A percentile compares a stretch with the other conserved stretches of the same genome.
These are phyloP conservation scores for Aspergillus baeticus DNA, from an alignment of 495 filamentous ascomycete genomes.

Conservation along the genomic window DNA sequence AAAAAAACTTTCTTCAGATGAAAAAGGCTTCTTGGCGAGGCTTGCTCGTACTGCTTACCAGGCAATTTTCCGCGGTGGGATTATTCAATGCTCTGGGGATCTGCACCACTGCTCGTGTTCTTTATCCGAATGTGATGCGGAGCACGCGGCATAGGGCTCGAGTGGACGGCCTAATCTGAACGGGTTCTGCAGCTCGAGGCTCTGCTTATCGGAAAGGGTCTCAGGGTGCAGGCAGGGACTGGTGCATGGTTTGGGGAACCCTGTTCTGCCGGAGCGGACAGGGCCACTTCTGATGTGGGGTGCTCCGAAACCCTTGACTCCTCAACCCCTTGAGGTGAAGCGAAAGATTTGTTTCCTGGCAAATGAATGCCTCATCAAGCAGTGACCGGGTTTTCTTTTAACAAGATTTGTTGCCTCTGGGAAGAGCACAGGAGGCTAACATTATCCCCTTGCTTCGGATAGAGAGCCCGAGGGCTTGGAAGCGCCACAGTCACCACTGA, in stretches of 20 bases:
- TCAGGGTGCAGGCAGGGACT: not conserved
- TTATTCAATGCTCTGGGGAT: not conserved
- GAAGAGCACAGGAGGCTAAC: not conserved
- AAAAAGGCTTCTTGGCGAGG: not conserved
- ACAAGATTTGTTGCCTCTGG: not conserved
- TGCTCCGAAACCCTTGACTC: slow-evolving; percentile 1
- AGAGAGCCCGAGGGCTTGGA: not conserved
- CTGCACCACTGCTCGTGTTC: not conserved
- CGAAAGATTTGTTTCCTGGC: not conserved
- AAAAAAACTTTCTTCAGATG: not conserved
- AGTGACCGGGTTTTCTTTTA: not conserved
- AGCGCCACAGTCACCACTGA: not conserved
- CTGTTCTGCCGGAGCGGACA: not conserved
- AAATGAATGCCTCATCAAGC: not conserved
- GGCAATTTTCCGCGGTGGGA: not conserved
- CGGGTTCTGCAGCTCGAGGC: not conserved
- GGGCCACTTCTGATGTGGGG: not conserved
- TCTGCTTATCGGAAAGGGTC: not conserved
- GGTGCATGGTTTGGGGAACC: not conserved
- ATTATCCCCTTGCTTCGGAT: not conserved
- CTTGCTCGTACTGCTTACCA: not conserved
- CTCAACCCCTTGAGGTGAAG: not conserved
- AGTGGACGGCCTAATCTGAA: slow-evolving; percentile 11
- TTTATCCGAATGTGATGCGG: not conserved
- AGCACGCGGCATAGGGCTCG: not conserved